Base-by-base conservation (phyloP, 1,284 basidiomycete species). In the Ceratobasidium papillatum region DNA sequence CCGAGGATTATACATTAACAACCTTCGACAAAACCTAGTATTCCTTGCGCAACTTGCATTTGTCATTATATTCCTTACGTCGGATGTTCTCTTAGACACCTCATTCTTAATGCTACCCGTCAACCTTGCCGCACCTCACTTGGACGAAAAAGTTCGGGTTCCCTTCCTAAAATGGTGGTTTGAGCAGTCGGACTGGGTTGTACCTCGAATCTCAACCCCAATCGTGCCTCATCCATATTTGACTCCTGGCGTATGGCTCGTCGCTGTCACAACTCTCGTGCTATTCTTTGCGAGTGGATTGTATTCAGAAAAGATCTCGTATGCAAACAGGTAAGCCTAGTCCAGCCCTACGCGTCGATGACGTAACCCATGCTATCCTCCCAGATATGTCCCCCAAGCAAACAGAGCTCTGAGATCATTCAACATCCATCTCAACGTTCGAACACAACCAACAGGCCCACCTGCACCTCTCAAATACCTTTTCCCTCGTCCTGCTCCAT, bases 211-310 rank as follows among this genome's bases (percentile, higher is more conserved):
- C 27, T 34, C 47, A 38, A 72, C 69, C 30, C 59, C 69, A 30
- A 12, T 56, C 22, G 25, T 36, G 14, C 49, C 36, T 19, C 73
- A 68, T 79, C 90, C 91, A 14, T 95, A 93, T 81, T 83, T 93
- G 77, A 86, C 89, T 7, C 91, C 89, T 54, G 94, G 92, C 1
- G 82, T 94, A 61, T 85, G 96, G 14, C 92, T 95, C 75, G 93
- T 97, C 54, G 89, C 91, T 32, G 88, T 94, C 74, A 96, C 95
- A 12, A 98, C 95, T 0, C 88, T 99, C 8, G 89, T 94, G 38
- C 87, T 99, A 47, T 99, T 99, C 87, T 99, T 99, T 81, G 95
- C 95, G 1, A 96, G 93, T 78, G 97, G 97, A 8, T 93, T 98
- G 89, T 99, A 99, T 80, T 88, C 92, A 8, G 96, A 99, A 82